Evolutionary conservation across 305 asterid species (phyloP).

Genomic region (Ilex paraguariensis): DNA sequence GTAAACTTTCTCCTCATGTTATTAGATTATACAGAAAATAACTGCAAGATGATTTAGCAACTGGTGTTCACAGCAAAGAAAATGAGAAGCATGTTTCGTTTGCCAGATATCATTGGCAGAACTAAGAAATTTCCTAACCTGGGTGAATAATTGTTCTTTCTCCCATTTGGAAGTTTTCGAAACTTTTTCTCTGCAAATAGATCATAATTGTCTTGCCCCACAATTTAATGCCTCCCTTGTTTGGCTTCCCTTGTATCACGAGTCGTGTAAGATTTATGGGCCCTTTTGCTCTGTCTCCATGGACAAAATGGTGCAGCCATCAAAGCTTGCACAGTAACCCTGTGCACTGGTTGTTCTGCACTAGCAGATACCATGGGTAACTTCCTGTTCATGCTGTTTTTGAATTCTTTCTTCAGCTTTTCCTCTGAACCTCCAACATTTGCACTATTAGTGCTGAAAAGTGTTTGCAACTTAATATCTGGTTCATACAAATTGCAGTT

Average conservation of each 20-base stretch:
- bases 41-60: too few relatives aligned
- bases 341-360: neutral
- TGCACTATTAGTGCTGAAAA: neutral
- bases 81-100: too few relatives aligned
- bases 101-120: too few relatives aligned
- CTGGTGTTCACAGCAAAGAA: neutral
- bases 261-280: too few relatives aligned
- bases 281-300: too few relatives aligned
- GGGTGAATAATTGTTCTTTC: too few relatives aligned
- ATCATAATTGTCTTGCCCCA: too few relatives aligned
- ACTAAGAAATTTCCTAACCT: too few relatives aligned
- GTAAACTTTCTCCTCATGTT: slow-evolving; percentile 20
- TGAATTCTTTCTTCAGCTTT: neutral
- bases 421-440: neutral
- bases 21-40: neutral
- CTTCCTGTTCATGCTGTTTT: neutral
- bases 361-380: neutral
- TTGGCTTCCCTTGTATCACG: too few relatives aligned
- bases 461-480: neutral
- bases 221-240: too few relatives aligned
- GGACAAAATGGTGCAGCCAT: neutral
- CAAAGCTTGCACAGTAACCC: neutral
- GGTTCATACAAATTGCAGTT: neutral
- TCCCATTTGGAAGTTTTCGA: too few relatives aligned
- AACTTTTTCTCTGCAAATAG: too few relatives aligned